Base-by-base conservation (phyloP, 1,284 basidiomycete genomes). In the Inonotus hispidus region DNA sequence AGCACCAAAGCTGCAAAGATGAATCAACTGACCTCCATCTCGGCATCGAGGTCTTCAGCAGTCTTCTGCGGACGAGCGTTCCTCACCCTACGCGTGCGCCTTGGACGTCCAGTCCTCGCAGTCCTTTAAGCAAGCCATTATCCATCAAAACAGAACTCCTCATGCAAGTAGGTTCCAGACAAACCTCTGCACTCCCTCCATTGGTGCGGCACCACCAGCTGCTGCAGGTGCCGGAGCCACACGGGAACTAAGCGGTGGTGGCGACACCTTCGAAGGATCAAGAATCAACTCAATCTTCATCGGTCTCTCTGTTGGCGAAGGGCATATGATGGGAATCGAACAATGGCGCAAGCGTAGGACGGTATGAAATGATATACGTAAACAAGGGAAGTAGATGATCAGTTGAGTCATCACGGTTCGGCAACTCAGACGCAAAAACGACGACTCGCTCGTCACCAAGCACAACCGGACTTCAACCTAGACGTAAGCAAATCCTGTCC, bases 241-340 rank as follows among this genome's bases (percentile, higher is more conserved):
- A 59, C 88, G 85, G 25, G 84, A 82, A 21, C 82, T 85, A 66
- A 95, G 80, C 2, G 85, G 79, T 8, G 88, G 80, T 4, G 82
- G 80, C n/a, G 86, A 81, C 37, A 56, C 53, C 58, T 83, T 83
- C 58, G 88, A 80, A 25, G 94, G 94, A 79, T 96, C 93, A 71
- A 98, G 83, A 52, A 98, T 87, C 65, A 98, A 93, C 81, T 98
- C 96, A 66, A 98, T 95, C 82, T 95, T 96, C 92, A 99, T 96
- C 27, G 95, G 92, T 70, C 92, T 92, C 82, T 95, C 94, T 97
- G 78, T 75, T 37, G 27, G 57, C 21, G 19, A 43, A 41, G 65
- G 61, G 66, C 38, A 39, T 13, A 11, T 10, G 7, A 6, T 7
- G 52, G 13, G 37, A n/a, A 43, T 39, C 25, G 49, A 38, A 29